Evolutionary conservation across 129 eudicot species (phyloP).

Genomic region (Silybum marianum): DNA sequence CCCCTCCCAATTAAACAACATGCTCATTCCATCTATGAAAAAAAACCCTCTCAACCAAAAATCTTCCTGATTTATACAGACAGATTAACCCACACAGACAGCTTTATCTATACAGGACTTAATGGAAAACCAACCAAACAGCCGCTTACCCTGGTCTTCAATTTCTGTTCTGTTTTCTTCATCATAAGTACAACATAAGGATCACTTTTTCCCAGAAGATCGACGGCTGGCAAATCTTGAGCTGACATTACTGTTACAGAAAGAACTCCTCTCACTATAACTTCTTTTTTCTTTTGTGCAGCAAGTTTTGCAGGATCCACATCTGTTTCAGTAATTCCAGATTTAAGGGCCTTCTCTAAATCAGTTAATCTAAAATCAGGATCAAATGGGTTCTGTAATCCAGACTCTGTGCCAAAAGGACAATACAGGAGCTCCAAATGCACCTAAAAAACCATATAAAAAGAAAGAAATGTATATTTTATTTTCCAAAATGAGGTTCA

Average conservation of each 20-base stretch:
- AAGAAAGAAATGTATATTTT: not conserved
- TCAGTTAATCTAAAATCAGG: slow-evolving; percentile 67
- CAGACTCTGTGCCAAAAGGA: slow-evolving; percentile 64
- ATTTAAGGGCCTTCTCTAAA: slow-evolving; percentile 76
- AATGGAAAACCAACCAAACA: no score
- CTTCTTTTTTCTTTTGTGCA: slow-evolving; percentile 59
- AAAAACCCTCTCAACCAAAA: no score
- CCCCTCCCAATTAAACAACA: no score
- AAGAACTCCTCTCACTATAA: slow-evolving; percentile 91
- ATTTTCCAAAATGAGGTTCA: not conserved
- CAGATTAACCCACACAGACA: no score
- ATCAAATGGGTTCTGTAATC: slow-evolving; percentile 48
- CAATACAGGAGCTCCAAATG: slow-evolving; percentile 91
- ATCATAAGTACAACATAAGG: slow-evolving; percentile 77
- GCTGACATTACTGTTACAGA: slow-evolving; percentile 88
- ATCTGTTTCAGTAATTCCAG: slow-evolving; percentile 43
- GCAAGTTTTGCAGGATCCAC: slow-evolving; percentile 41
- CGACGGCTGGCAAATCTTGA: slow-evolving; percentile 74
- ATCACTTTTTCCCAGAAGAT: slow-evolving; percentile 89
- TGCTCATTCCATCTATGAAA: no score
- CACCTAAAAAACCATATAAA: slow-evolving; percentile 53
- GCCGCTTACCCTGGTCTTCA: slow-evolving; percentile 71
- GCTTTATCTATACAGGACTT: no score
- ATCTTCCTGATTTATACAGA: no score
- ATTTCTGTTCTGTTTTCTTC: slow-evolving; percentile 77